A percentile compares a stretch with the other conserved stretches of the same genome.
These are phyloP conservation scores for Aegilops tauschii DNA, from an alignment of 176 grass and related monocot species.

Conservation along the genomic window DNA sequence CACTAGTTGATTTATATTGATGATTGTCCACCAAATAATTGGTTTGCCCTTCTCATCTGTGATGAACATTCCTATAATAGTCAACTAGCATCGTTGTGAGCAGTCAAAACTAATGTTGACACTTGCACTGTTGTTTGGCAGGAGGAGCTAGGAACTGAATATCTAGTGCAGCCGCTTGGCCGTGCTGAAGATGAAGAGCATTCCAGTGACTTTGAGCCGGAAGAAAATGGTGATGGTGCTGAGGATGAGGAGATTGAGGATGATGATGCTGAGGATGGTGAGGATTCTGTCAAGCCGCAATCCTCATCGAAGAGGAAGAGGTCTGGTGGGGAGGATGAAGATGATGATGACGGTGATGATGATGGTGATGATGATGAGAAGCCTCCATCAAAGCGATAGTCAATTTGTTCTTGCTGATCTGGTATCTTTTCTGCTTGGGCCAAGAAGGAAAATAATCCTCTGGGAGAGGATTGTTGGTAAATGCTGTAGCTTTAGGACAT, in stretches of 20 bases:
- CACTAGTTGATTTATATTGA: not conserved
- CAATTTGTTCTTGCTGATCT: not conserved
- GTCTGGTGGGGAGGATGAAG: slow-evolving; percentile 14
- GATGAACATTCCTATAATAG: not conserved
- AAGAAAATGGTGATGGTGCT: slow-evolving; percentile 42
- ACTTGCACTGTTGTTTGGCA: not conserved
- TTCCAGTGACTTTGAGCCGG: slow-evolving; percentile 52
- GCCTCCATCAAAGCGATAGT: slow-evolving; percentile 47
- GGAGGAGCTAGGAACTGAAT: slow-evolving; percentile 46
- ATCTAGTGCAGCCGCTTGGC: slow-evolving; percentile 45
- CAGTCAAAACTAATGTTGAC: not conserved
- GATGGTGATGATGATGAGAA: not conserved
- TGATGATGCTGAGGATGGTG: slow-evolving; percentile 11
- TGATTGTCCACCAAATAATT: not conserved
- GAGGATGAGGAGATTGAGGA: slow-evolving; percentile 48
- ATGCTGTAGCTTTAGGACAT: slow-evolving; percentile 50
- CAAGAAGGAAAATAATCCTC: slow-evolving; percentile 24
- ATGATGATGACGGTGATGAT: not conserved
- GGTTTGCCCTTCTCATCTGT: not conserved
- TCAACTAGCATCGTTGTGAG: not conserved
- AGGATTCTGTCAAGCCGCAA: slow-evolving; percentile 35
- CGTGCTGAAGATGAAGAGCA: slow-evolving; percentile 44
- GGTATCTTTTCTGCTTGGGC: not conserved
- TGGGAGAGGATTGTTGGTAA: slow-evolving; percentile 33
- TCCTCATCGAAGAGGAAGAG: slow-evolving; percentile 54